Conservation (phyloP, 495 filamentous ascomycete genomes). For the Cudoniella acicularis region DNA sequence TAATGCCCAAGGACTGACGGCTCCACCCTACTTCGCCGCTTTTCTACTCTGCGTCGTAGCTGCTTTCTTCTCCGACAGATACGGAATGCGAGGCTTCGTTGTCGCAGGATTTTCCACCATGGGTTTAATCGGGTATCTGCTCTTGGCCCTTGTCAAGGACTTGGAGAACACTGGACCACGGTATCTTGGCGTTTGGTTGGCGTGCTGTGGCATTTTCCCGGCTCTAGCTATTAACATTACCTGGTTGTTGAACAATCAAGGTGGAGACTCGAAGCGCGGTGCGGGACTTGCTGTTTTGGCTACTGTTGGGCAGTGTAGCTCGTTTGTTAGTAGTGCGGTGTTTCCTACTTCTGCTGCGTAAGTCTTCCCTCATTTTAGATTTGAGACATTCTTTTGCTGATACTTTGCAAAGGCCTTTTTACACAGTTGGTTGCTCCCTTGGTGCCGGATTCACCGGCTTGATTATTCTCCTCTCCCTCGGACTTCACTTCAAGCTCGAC, state of each 20-base stretch:
- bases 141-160: constrained; percentile 54
- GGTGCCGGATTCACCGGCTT: constrained; percentile 30
- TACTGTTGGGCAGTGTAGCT: constrained; percentile 66
- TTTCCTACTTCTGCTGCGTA: constrained; percentile 54
- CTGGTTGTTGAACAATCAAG: constrained; percentile 75
- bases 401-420: constrained; percentile 29
- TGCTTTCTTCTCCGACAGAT: constrained; percentile 69
- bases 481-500: constrained; percentile 25
- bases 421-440: constrained; percentile 28
- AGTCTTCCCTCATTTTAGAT: too few species aligned
- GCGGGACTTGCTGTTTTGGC: constrained; percentile 68
- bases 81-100: constrained; percentile 65
- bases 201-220: constrained; percentile 65
- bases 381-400: too few species aligned
- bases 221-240: constrained; percentile 68
- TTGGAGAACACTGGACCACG: constrained; percentile 54
- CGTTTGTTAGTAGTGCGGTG: constrained; percentile 66
- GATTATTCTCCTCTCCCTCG: constrained; percentile 28
- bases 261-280: constrained; percentile 65
- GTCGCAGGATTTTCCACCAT: constrained; percentile 61
- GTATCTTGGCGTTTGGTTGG: constrained; percentile 69
- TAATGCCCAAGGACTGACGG: constrained; percentile 75
- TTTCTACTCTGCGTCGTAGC: constrained; percentile 67
- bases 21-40: constrained; percentile 75
- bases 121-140: constrained; percentile 68